These are phyloP conservation scores for Globisporangium apiculatum DNA, from an alignment of 352 stramenopile species.

Conservation along the genomic window DNA sequence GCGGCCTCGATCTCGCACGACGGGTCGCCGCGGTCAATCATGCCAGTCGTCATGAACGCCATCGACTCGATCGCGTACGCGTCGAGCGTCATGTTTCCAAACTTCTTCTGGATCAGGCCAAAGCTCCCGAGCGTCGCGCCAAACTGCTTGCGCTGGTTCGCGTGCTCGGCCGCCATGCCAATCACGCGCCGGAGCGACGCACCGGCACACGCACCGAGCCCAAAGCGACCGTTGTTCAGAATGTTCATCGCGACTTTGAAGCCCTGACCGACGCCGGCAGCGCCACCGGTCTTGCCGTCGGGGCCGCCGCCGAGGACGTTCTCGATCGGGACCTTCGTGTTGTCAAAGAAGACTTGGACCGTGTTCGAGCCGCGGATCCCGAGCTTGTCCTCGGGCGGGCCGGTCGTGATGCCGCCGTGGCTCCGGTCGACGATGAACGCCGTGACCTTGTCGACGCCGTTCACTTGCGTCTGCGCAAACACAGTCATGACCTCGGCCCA, in stretches of 20 bases:
- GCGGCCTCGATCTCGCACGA: slow-evolving; percentile 85
- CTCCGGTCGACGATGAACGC: slow-evolving; percentile 95
- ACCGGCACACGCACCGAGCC: slow-evolving; percentile 67
- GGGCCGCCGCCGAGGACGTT: slow-evolving; percentile 83
- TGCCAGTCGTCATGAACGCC: slow-evolving; percentile 87
- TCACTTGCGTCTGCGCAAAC: slow-evolving; percentile 93
- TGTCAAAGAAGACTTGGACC: slow-evolving; percentile 94
- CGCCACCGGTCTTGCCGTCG: slow-evolving; percentile 64
- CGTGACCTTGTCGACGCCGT: slow-evolving; percentile 97
- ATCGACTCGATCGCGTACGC: slow-evolving; percentile 86
- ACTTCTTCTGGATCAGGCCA: slow-evolving; percentile 87
- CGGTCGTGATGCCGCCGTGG: slow-evolving; percentile 89
- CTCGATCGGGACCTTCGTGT: slow-evolving; percentile 91
- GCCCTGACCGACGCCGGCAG: slow-evolving; percentile 75
- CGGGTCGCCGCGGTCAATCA: slow-evolving; percentile 82
- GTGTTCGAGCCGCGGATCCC: slow-evolving; percentile 96
- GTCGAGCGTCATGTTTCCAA: slow-evolving; percentile 71
- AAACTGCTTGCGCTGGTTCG: slow-evolving; percentile 80
- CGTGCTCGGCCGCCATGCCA: slow-evolving; percentile 56
- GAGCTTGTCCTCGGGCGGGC: slow-evolving; percentile 95
- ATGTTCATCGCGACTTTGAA: slow-evolving; percentile 93
- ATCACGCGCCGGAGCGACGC: slow-evolving; percentile 68
- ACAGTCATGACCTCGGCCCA: slow-evolving; percentile 96
- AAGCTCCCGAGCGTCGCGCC: slow-evolving; percentile 65
- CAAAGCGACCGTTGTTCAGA: slow-evolving; percentile 91